Base-by-base conservation (phyloP, 2,329 filamentous ascomycete genomes). In the Cyanodermella asteris region DNA sequence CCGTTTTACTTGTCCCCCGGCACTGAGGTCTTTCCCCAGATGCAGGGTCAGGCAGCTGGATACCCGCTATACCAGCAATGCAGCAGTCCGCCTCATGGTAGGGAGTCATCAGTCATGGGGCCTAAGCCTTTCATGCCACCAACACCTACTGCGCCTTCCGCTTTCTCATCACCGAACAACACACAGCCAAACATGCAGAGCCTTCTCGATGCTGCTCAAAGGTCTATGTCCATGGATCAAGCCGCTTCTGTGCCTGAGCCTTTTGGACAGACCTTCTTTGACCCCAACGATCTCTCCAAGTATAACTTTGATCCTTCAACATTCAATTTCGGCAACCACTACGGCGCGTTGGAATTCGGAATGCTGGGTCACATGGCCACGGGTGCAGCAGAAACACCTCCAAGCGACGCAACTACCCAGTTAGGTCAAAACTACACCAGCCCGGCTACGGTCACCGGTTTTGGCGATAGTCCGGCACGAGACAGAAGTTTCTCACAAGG, bases 271-370 rank as follows among this genome's bases (percentile, higher is more conserved):
- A 47, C 61, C 0, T 59, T 90, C 16, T 91, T 93, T 41, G 82
- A 93, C 38, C 78, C 80, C 0, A 87, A 77, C 42, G 87, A 94
- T 43, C 80, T 82, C 4, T 76, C 81, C 1, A 53, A 91, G 28
- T 93, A 90, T 61, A 93, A 93, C 45, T 91, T 94, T 46, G 82
- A 94, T 45, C 66, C 93, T 7, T 81, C 90, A 28, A 81, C 80
- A 30, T 64, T 93, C 44, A 87, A 87, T 45, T 97, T 94, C 46
- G 82, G 81, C 28, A 94, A 87, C 43, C 80, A 91, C 35, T 97
- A 94, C 43, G 84, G 82, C 31, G 84, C 82, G 11, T 61, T 91
- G 46, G 87, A 94, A 47, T 93, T 94, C 45, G 76, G 81, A 27
- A 93, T 94, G 65, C 64, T 97, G 1, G 81, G 80, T 15, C 84